phyloP scores from a whole-genome alignment of 1,139 yeast species.

The Zygosaccharomyces sapae region DNA sequence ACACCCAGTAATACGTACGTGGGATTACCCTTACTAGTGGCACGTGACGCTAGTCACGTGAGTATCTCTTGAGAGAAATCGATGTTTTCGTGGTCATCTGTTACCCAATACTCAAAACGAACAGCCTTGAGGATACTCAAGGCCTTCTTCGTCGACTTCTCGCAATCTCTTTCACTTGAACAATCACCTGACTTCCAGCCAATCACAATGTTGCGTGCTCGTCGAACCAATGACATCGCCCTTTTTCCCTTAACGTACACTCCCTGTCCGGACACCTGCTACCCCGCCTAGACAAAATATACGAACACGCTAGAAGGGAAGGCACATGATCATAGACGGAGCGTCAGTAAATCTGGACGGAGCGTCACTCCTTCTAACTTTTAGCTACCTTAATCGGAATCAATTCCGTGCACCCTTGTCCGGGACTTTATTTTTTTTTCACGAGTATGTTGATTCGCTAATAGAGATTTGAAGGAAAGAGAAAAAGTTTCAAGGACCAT shows the following conservation, averaged over 20 bases:
- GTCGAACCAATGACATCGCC: conserved; percentile 5
- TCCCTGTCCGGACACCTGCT: conserved; percentile 3
- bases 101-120: no score
- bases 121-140: background rate
- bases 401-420: background rate
- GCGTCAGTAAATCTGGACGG: background rate
- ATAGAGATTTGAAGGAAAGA: conserved; percentile 4
- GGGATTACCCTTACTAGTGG: no score
- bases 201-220: background rate
- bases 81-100: no score
- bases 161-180: background rate
- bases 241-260: background rate
- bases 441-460: background rate
- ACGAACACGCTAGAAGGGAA: background rate
- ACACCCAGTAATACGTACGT: no score
- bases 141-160: background rate
- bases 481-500: background rate
- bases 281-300: background rate
- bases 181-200: background rate
- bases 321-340: background rate
- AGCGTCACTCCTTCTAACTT: background rate
- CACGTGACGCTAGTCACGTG: no score
- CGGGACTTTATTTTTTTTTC: background rate
- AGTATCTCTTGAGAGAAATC: no score
- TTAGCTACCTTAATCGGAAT: background rate